Evolutionary conservation across 192 early-diverging fungal species (phyloP), one percentile per base, ranked within the genome.

Genomic region (Coemansia asiatica): DNA sequence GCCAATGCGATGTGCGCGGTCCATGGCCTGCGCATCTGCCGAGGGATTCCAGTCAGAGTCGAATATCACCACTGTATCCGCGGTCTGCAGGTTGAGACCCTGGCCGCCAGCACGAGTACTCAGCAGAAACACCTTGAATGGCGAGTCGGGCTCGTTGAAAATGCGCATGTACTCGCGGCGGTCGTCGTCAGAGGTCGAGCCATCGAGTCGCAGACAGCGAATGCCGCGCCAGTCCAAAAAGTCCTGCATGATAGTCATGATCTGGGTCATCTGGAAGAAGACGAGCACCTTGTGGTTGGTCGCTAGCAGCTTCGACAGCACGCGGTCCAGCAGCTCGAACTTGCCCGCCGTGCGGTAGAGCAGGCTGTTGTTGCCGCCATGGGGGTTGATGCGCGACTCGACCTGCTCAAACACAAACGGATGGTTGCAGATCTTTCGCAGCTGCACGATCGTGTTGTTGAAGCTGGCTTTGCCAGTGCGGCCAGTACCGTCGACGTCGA

Each of bases 41-140:
- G 96, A 95, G 38, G 97, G 97, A 73, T 98, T 98, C 95, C 96
- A 99, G 78, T 99, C 97, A 19, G 91, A 93, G 81, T 99, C 97
- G 71, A 93, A 99, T 64, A 98, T 95, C 48, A 99, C 90, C 23
- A 99, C 97, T 1, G 97, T 99, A 75, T 98, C 97, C 16, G 97
- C 95, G 16, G 93, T 90, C 74, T 97, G 95, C 75, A 98, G 81
- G 67, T 98, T 98, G 26, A 98, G 83, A 71, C 96, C 96, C 50
- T 96, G 84, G 57, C 97, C 97, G 71, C 97, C 97, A 36, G 97
- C 96, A 48, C 94, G 84, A 3, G 97, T 99, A 83, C 91, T 94
- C 18, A 98, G 82, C 66, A 99, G 74, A 71, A 99, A 99, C 21
- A 96, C 85, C 81, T 90, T 89, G 67, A 89, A 92, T 1, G 85